These are phyloP conservation scores for Lasiosphaeria ovina DNA, from an alignment of 495 filamentous ascomycete species.

Conservation along the genomic window DNA sequence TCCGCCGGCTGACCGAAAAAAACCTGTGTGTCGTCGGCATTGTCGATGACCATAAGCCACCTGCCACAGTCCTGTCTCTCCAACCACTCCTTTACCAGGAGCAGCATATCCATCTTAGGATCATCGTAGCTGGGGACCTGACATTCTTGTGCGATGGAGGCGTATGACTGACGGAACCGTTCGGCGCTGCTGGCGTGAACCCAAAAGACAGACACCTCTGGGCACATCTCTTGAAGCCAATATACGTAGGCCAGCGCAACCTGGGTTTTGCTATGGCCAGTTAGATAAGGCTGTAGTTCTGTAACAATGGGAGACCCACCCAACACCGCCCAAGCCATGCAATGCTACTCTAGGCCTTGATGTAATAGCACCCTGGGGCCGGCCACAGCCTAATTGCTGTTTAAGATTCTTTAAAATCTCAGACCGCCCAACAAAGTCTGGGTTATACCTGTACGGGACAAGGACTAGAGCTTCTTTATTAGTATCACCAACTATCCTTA, in stretches of 20 bases:
- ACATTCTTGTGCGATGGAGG: constrained; percentile 38
- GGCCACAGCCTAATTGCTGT: constrained; percentile 2
- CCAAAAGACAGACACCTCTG: constrained; percentile 47
- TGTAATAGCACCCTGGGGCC: neutral
- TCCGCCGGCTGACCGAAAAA: too few species aligned
- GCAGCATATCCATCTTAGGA: constrained; percentile 31
- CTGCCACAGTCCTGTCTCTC: constrained; percentile 28
- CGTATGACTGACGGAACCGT: constrained; percentile 44
- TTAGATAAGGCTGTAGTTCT: neutral
- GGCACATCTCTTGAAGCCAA: constrained; percentile 32
- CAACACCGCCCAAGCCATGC: neutral
- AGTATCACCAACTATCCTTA: neutral
- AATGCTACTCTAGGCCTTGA: constrained; percentile 21
- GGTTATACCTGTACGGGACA: constrained; percentile 30
- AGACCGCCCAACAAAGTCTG: constrained; percentile 41
- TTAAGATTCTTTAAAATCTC: constrained; percentile 36
- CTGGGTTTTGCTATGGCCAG: constrained; percentile 47
- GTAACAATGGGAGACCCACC: neutral
- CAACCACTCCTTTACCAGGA: constrained; percentile 40
- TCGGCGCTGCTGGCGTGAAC: constrained; percentile 39
- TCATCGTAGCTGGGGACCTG: constrained; percentile 32
- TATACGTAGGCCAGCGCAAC: constrained; percentile 53
- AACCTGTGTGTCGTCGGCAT: constrained; percentile 46
- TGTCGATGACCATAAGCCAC: constrained; percentile 56
- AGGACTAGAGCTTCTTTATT: constrained; percentile 14